Conservation (phyloP, 257 asterid genomes). For the Ocimum tenuiflorum region DNA sequence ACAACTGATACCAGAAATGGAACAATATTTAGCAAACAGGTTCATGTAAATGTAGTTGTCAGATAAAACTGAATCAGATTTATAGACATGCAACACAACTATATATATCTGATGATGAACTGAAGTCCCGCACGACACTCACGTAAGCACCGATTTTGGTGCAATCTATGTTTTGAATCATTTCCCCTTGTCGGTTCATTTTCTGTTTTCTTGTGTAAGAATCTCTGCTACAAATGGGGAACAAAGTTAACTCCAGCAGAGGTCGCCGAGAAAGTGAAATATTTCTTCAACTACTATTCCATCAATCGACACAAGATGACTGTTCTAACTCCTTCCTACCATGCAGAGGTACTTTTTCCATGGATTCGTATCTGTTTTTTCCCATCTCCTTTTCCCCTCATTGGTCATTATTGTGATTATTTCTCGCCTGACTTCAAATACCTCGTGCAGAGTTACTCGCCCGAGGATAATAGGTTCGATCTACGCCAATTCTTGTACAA, state of each 20-base stretch:
- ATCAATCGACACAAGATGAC: constrained; percentile 96
- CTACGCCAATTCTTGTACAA: constrained; percentile 87
- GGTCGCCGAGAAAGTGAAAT: constrained; percentile 79
- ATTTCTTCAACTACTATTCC: constrained; percentile 84
- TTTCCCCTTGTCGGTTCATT: too few relatives aligned
- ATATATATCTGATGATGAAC: too few relatives aligned
- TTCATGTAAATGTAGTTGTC: neutral
- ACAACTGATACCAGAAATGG: neutral
- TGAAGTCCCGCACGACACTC: too few relatives aligned
- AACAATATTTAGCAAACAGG: neutral
- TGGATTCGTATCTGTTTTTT: neutral
- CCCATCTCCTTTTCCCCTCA: too few relatives aligned
- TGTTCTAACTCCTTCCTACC: constrained; percentile 85
- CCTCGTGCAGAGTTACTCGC: constrained; percentile 54
- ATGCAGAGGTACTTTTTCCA: constrained; percentile 59
- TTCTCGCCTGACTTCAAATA: constrained; percentile 5
- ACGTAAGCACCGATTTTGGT: too few relatives aligned
- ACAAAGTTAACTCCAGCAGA: constrained; percentile 61
- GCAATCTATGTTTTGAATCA: too few relatives aligned
- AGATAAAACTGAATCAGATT: neutral
- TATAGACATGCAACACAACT: too few relatives aligned
- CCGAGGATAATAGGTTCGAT: constrained; percentile 89
- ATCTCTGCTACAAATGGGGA: constrained; percentile 94
- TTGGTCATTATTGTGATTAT: too few relatives aligned
- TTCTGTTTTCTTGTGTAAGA: constrained; percentile 34